Conservation (phyloP, 108 stramenopile species). For the Bacterosira constricta region DNA sequence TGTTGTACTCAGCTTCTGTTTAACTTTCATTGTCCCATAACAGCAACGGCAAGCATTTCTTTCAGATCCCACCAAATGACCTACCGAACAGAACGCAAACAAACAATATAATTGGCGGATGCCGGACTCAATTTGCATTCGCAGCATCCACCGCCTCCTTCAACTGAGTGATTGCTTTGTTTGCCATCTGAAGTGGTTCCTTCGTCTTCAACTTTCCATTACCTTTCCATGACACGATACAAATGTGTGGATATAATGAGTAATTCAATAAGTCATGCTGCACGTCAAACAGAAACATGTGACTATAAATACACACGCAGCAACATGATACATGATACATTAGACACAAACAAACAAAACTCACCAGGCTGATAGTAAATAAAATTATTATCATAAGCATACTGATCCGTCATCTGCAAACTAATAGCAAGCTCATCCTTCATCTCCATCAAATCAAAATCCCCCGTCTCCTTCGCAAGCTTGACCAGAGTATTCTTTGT, state of each 20-base stretch:
- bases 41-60: too few species aligned
- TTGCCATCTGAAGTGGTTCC: slow-evolving; percentile 58
- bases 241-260: too few species aligned
- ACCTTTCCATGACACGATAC: not conserved
- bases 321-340: not conserved
- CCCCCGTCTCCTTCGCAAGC: slow-evolving; percentile 66
- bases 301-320: too few species aligned
- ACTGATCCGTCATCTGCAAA: slow-evolving; percentile 81
- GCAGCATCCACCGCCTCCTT: slow-evolving; percentile 45
- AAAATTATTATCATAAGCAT: slow-evolving; percentile 76
- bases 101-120: too few species aligned
- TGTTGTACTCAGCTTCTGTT: too few species aligned
- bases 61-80: too few species aligned
- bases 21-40: too few species aligned
- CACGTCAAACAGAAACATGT: too few species aligned
- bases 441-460: slow-evolving; percentile 68
- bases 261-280: too few species aligned
- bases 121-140: too few species aligned
- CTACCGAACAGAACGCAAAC: too few species aligned
- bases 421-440: slow-evolving; percentile 71
- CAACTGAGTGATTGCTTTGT: slow-evolving; percentile 59
- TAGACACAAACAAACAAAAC: slow-evolving; percentile 2
- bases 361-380: slow-evolving; percentile 76
- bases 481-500: slow-evolving; percentile 61
- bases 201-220: slow-evolving; percentile 70